Conservation (phyloP, 106 monocot species). For the Dendrobium catenatum region DNA sequence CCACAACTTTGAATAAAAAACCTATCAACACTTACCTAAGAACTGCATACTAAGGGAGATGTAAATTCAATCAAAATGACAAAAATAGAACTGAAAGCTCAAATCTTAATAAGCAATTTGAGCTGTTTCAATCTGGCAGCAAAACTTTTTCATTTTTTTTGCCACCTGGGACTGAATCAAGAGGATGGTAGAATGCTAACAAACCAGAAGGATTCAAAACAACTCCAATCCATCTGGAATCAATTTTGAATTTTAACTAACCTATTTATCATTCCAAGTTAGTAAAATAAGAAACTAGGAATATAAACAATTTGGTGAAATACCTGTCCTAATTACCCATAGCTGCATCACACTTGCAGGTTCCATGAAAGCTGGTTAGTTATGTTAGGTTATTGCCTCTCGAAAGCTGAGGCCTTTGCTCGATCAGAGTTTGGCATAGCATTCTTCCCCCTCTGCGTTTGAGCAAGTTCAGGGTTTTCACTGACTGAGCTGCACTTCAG, state of each 20-base stretch:
- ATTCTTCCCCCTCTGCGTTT: conserved; percentile 36
- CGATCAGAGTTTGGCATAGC: conserved; percentile 16
- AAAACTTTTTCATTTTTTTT: neutral
- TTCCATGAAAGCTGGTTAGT: conserved; percentile 21
- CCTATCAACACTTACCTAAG: neutral
- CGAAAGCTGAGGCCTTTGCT: conserved; percentile 55
- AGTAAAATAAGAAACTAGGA: conserved; percentile 3
- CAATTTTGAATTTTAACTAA: neutral
- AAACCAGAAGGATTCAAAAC: neutral
- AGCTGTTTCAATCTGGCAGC: neutral
- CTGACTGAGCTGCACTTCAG: conserved; percentile 25
- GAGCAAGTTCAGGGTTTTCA: conserved; percentile 43
- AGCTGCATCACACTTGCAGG: conserved; percentile 31
- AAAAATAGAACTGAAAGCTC: neutral
- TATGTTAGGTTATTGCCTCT: conserved; percentile 20
- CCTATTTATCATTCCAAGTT: neutral
- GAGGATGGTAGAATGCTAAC: neutral
- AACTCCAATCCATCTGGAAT: conserved; percentile 3
- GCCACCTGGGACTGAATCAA: neutral
- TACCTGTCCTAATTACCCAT: neutral
- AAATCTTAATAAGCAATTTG: neutral
- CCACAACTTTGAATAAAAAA: neutral
- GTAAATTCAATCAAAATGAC: neutral
- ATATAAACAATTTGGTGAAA: conserved; percentile 5
- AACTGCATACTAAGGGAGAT: no score